Percentiles rank a stretch among this genome's conserved stretches.
These are phyloP conservation scores for Cercospora citrullina DNA, from an alignment of 2,329 filamentous ascomycete species.

Conservation along the genomic window DNA sequence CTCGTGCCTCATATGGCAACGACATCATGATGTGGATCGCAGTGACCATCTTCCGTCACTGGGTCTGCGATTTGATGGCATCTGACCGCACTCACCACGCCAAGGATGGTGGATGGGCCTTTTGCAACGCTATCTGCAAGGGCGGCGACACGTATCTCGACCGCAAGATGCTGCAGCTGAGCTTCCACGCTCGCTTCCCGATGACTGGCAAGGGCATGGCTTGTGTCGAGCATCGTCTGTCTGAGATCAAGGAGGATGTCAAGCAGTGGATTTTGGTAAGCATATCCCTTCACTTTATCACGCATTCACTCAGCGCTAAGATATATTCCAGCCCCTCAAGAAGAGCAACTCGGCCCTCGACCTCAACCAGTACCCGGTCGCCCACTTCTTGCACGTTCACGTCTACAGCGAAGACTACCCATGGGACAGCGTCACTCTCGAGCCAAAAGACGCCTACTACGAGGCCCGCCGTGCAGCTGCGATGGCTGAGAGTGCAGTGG, in stretches of 20 bases:
- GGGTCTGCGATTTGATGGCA: constrained; percentile 46
- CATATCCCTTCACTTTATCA: not conserved
- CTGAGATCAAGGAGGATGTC: constrained; percentile 46
- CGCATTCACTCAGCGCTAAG: constrained; percentile 3
- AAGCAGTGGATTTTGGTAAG: constrained; percentile 41
- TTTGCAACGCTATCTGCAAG: constrained; percentile 45
- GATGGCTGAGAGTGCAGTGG: not conserved
- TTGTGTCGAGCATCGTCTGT: constrained; percentile 45
- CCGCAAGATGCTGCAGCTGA: constrained; percentile 37
- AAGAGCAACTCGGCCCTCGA: constrained; percentile 45
- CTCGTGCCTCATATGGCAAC: constrained; percentile 48
- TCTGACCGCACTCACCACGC: constrained; percentile 42
- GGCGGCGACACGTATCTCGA: constrained; percentile 50
- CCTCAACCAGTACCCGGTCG: constrained; percentile 38
- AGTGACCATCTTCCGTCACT: constrained; percentile 50
- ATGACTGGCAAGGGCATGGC: constrained; percentile 47
- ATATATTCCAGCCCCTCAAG: constrained; percentile 37
- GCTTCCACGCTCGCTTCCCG: constrained; percentile 46
- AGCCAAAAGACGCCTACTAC: not conserved
- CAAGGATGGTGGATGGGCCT: constrained; percentile 49
- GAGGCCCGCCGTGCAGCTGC: not conserved
- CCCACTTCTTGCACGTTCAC: constrained; percentile 49
- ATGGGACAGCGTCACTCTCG: constrained; percentile 34
- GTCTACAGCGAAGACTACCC: constrained; percentile 46
- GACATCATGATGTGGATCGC: constrained; percentile 56